Conservation (phyloP, 106 monocot genomes). For the Ottelia alismoides region DNA sequence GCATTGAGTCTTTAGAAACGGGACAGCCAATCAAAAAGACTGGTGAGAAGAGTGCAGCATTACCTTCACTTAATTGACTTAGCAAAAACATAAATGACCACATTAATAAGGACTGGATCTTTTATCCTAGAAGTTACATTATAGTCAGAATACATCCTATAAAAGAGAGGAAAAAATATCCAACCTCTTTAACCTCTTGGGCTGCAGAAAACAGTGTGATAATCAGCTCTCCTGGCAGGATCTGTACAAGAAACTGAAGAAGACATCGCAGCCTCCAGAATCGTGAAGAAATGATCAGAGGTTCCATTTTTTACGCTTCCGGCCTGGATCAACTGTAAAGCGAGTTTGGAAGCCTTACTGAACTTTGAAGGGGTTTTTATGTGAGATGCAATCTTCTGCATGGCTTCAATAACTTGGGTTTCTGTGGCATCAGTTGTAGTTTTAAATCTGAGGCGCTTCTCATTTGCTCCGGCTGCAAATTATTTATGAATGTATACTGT, state of each 20-base stretch:
- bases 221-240: constrained; percentile 54
- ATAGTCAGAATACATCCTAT: too few relatives aligned
- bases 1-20: too few relatives aligned
- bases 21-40: too few relatives aligned
- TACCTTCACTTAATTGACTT: too few relatives aligned
- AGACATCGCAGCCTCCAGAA: constrained; percentile 74
- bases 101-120: too few relatives aligned
- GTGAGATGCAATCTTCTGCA: constrained; percentile 87
- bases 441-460: constrained; percentile 72
- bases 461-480: constrained; percentile 14
- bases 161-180: too few relatives aligned
- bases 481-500: not conserved
- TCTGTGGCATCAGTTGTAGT: constrained; percentile 65
- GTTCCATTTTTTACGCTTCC: constrained; percentile 80
- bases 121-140: too few relatives aligned
- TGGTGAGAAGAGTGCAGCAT: too few relatives aligned
- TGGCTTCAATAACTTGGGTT: constrained; percentile 72
- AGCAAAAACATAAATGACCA: too few relatives aligned
- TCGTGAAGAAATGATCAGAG: constrained; percentile 55
- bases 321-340: constrained; percentile 71
- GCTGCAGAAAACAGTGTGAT: constrained; percentile 68
- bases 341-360: constrained; percentile 91
- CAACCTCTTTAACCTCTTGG: constrained; percentile 62
- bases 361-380: constrained; percentile 92
- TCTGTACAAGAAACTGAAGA: constrained; percentile 49